These are phyloP conservation scores for Ustilago xerochloae DNA, from an alignment of 1,284 basidiomycete genomes.

Conservation along the genomic window DNA sequence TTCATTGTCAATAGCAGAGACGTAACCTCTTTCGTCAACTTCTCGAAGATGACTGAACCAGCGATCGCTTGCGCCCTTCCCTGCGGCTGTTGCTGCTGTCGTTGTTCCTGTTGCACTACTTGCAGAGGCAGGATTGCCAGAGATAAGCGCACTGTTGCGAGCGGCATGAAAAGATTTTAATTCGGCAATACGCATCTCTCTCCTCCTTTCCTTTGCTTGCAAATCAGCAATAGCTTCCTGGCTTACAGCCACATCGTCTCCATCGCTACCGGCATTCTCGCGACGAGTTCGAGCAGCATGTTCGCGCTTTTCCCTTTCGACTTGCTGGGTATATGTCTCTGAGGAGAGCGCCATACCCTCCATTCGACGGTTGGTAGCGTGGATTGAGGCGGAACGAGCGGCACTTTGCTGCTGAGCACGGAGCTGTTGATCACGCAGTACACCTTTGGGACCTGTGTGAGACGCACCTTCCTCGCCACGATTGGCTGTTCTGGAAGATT, in stretches of 20 bases:
- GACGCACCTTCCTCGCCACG: slow-evolving; percentile 33
- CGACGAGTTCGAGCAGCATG: slow-evolving; percentile 1
- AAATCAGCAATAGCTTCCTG: slow-evolving; percentile 41
- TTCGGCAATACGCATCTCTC: slow-evolving; percentile 48
- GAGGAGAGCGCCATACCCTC: slow-evolving; percentile 35
- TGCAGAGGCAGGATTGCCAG: neutral
- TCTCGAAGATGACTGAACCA: slow-evolving; percentile 62
- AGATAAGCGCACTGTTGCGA: slow-evolving; percentile 3
- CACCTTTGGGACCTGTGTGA: slow-evolving; percentile 60
- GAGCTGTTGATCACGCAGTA: slow-evolving; percentile 45
- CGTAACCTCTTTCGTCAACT: slow-evolving; percentile 57
- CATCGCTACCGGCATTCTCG: slow-evolving; percentile 21
- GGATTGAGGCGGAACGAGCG: slow-evolving; percentile 15
- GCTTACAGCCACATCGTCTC: slow-evolving; percentile 23
- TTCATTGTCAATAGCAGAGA: slow-evolving; percentile 55
- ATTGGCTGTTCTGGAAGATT: slow-evolving; percentile 14
- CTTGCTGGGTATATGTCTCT: slow-evolving; percentile 49
- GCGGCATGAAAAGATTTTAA: slow-evolving; percentile 27
- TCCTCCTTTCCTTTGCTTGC: slow-evolving; percentile 36
- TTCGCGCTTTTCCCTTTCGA: slow-evolving; percentile 31
- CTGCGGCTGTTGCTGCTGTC: neutral
- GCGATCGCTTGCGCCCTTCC: slow-evolving; percentile 5
- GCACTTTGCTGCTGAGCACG: slow-evolving; percentile 21
- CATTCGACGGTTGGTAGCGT: slow-evolving; percentile 40
- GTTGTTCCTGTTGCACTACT: neutral